Conservation (phyloP, 176 grass and related monocot species). For the Phragmites australis region DNA sequence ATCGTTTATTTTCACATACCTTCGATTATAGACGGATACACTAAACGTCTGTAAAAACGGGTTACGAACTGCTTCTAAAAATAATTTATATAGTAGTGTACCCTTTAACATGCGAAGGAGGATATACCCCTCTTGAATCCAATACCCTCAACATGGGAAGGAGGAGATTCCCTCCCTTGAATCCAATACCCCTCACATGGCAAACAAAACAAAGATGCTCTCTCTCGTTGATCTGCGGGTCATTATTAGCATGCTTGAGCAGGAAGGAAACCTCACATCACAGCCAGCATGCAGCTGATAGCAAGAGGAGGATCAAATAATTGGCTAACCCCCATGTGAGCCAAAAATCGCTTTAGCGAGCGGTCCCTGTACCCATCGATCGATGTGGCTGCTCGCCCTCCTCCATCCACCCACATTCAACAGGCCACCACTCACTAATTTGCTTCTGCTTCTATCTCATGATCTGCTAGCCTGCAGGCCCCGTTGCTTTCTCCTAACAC, state of each 20-base stretch:
- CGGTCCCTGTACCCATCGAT: neutral
- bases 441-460: neutral
- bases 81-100: too few species aligned
- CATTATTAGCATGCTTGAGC: neutral
- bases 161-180: neutral
- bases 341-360: neutral
- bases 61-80: too few species aligned
- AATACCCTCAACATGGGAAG: neutral
- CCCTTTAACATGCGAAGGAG: too few species aligned
- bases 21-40: too few species aligned
- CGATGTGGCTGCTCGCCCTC: neutral
- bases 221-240: neutral
- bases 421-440: neutral
- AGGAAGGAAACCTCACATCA: conserved; percentile 7
- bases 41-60: too few species aligned
- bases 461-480: too few species aligned
- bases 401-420: neutral
- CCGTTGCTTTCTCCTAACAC: neutral
- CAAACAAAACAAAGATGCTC: neutral
- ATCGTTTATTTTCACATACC: too few species aligned
- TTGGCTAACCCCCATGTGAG: neutral
- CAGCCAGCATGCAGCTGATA: neutral
- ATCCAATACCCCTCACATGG: neutral
- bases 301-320: neutral
- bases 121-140: too few species aligned